Evolutionary conservation across 2,329 filamentous ascomycete genomes (phyloP).

Genomic region (Westerdykella aurantiaca): DNA sequence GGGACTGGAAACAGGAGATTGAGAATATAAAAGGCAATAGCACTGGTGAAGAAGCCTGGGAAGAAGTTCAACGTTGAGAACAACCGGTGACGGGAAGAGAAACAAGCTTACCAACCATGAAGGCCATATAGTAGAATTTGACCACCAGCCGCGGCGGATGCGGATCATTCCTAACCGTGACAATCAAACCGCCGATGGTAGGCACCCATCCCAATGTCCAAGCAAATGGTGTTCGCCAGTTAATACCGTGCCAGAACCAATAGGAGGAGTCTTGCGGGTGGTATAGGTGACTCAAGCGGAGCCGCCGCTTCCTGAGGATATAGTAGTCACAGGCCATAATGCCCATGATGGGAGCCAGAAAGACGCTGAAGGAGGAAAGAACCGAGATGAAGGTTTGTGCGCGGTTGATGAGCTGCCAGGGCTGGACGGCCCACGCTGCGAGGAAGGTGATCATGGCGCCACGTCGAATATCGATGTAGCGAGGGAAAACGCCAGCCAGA

Average conservation of each 20-base stretch:
- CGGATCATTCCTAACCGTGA: conserved; percentile 30
- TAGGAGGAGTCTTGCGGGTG: conserved; percentile 34
- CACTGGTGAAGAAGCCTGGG: conserved; percentile 39
- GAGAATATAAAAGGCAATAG: conserved; percentile 24
- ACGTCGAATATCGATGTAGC: conserved; percentile 32
- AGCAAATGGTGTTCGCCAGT: conserved; percentile 40
- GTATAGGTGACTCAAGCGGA: conserved; percentile 37
- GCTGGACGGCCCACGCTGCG: conserved; percentile 33
- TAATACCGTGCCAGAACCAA: conserved; percentile 42
- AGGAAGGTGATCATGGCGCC: conserved; percentile 34
- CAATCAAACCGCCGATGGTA: conserved; percentile 40
- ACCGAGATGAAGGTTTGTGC: conserved; percentile 35
- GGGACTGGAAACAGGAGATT: conserved; percentile 40
- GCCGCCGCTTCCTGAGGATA: conserved; percentile 29
- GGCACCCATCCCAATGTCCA: conserved; percentile 44
- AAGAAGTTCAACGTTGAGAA: background rate
- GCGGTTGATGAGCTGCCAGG: conserved; percentile 36
- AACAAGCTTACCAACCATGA: conserved; percentile 38
- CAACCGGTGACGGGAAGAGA: background rate
- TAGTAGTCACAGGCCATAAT: conserved; percentile 39
- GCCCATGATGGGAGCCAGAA: conserved; percentile 37
- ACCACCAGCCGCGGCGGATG: conserved; percentile 35
- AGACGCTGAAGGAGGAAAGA: conserved; percentile 41
- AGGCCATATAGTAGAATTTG: conserved; percentile 47
- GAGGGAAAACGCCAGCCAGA: conserved; percentile 30